Evolutionary conservation across 1,139 yeast species (phyloP).

Genomic region (Sugiyamaella xylanicola): DNA sequence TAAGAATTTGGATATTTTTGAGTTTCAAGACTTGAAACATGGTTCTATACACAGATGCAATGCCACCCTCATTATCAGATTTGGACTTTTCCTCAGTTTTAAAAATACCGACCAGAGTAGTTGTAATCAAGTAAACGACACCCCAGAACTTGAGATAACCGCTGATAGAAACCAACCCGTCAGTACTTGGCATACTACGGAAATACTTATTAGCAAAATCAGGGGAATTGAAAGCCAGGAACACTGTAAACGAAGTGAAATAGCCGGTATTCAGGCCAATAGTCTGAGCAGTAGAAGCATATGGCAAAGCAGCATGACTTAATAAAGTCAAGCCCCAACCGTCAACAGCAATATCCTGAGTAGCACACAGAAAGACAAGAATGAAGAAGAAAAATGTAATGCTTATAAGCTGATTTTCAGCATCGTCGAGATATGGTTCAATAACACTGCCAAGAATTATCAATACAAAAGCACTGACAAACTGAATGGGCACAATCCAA

Average conservation of each 20-base stretch:
- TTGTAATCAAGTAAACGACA: constrained; percentile 64
- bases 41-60: constrained; percentile 59
- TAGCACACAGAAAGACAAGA: constrained; percentile 86
- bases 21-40: constrained; percentile 78
- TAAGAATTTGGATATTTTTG: constrained; percentile 74
- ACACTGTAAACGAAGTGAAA: constrained; percentile 86
- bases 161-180: constrained; percentile 71
- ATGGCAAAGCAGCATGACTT: constrained; percentile 77
- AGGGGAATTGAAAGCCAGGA: constrained; percentile 85
- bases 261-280: constrained; percentile 93
- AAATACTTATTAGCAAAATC: constrained; percentile 89
- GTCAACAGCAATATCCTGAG: constrained; percentile 98
- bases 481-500: constrained; percentile 94
- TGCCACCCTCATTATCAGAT: constrained; percentile 44
- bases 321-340: constrained; percentile 97
- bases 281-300: constrained; percentile 97
- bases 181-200: constrained; percentile 58
- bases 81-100: constrained; percentile 46
- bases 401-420: constrained; percentile 54
- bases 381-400: constrained; percentile 70
- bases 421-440: constrained; percentile 54
- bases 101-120: constrained; percentile 57
- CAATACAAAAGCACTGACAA: constrained; percentile 69
- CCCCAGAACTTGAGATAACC: constrained; percentile 83
- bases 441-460: constrained; percentile 63